Conservation (phyloP, 768 basidiomycete species). For the Galerina sulciceps region DNA sequence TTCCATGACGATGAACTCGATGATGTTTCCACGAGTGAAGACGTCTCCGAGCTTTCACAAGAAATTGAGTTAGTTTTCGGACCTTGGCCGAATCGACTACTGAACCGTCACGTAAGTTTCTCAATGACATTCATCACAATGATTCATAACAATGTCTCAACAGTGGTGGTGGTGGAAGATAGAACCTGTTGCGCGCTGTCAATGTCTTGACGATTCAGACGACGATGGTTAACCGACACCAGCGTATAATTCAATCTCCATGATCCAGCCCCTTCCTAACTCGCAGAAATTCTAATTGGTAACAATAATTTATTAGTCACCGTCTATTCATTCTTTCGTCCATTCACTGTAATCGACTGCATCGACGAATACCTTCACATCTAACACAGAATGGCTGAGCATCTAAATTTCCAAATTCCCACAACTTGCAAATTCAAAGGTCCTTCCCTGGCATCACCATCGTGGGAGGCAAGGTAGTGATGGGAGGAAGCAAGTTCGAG, state of each 20-base stretch:
- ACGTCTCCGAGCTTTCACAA: conserved; percentile 32
- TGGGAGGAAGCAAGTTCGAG: conserved; percentile 75
- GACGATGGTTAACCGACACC: conserved; percentile 31
- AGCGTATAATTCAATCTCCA: too few relatives aligned
- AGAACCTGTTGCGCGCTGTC: conserved; percentile 67
- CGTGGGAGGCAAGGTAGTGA: conserved; percentile 89
- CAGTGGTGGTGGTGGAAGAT: conserved; percentile 90
- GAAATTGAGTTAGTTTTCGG: conserved; percentile 66
- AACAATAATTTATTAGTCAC: too few relatives aligned
- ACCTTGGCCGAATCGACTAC: conserved; percentile 65
- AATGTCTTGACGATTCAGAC: conserved; percentile 61
- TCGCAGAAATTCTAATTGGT: too few relatives aligned
- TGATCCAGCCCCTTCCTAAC: too few relatives aligned
- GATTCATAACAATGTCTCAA: background rate
- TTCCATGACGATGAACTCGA: conserved; percentile 11
- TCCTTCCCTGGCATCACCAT: conserved; percentile 73
- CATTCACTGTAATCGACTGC: too few relatives aligned
- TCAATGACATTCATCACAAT: background rate
- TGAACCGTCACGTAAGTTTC: conserved; percentile 68
- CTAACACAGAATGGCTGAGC: too few relatives aligned
- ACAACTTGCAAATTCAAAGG: conserved; percentile 12
- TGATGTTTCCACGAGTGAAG: conserved; percentile 30
- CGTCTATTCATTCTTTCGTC: too few relatives aligned
- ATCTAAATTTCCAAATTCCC: background rate
- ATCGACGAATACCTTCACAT: too few relatives aligned